phyloP scores from a whole-genome alignment of 495 filamentous ascomycete species.

The Aspergillus saccharolyticus region DNA sequence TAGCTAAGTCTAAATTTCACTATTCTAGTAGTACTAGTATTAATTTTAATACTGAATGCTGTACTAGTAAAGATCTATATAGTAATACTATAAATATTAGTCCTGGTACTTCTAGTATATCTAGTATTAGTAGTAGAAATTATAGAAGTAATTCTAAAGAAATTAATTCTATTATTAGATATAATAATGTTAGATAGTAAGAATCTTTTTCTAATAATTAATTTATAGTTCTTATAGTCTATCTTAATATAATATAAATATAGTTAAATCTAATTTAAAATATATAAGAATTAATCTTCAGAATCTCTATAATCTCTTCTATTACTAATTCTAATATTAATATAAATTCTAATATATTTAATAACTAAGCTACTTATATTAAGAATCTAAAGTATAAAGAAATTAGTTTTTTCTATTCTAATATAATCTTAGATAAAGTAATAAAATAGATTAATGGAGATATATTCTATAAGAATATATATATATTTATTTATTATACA shows the following conservation, averaged over 20 bases:
- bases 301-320: too few relatives aligned
- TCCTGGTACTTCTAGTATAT: too few relatives aligned
- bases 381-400: neutral
- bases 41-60: neutral
- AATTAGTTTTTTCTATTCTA: neutral
- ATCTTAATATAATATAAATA: neutral
- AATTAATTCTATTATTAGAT: too few relatives aligned
- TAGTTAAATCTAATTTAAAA: neutral
- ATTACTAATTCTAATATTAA: too few relatives aligned
- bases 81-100: neutral
- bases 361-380: neutral
- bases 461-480: neutral
- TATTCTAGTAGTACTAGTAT: too few relatives aligned
- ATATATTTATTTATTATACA: conserved; percentile 3
- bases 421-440: neutral
- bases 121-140: too few relatives aligned
- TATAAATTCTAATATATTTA: too few relatives aligned
- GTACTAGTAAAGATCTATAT: neutral
- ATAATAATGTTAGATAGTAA: too few relatives aligned
- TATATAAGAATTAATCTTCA: neutral
- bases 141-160: too few relatives aligned
- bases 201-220: too few relatives aligned
- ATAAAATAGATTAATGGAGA: neutral
- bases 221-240: too few relatives aligned
- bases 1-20: neutral